Conservation (phyloP, 2,329 filamentous ascomycete species). For the Exophiala mesophila region DNA sequence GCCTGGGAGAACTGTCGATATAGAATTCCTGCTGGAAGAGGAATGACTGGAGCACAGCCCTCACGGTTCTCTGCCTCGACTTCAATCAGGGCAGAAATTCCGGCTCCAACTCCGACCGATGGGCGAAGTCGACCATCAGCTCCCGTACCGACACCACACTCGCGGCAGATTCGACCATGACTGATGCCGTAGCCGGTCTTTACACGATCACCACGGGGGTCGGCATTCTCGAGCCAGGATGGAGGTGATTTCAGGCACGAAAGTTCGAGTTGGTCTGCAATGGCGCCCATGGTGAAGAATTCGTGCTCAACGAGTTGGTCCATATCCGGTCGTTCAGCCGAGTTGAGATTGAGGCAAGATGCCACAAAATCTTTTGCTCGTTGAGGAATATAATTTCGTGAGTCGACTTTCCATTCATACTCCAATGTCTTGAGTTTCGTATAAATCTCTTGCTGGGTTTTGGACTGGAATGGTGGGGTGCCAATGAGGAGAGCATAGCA, state of each 20-base stretch:
- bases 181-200: constrained; percentile 41
- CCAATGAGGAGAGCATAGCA: constrained; percentile 95
- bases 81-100: constrained; percentile 44
- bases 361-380: constrained; percentile 46
- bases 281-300: constrained; percentile 49
- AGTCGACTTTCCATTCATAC: constrained; percentile 47
- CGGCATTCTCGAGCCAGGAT: constrained; percentile 39
- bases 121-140: constrained; percentile 39
- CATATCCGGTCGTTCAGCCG: constrained; percentile 45
- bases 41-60: constrained; percentile 42
- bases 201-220: constrained; percentile 44
- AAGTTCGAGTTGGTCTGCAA: constrained; percentile 41
- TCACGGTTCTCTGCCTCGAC: constrained; percentile 43
- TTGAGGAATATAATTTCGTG: constrained; percentile 45
- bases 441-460: constrained; percentile 50
- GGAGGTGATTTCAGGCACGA: constrained; percentile 37
- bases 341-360: constrained; percentile 44
- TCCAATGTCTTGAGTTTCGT: constrained; percentile 44
- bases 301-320: constrained; percentile 47
- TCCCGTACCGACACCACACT: constrained; percentile 42
- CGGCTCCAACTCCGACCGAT: constrained; percentile 41
- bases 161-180: constrained; percentile 40
- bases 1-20: constrained; percentile 41
- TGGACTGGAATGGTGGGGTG: constrained; percentile 91
- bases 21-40: constrained; percentile 41